A percentile compares a stretch with the other conserved stretches of the same genome.
phyloP scores from a whole-genome alignment of 306 rosid species.

The Glycine tomentella region DNA sequence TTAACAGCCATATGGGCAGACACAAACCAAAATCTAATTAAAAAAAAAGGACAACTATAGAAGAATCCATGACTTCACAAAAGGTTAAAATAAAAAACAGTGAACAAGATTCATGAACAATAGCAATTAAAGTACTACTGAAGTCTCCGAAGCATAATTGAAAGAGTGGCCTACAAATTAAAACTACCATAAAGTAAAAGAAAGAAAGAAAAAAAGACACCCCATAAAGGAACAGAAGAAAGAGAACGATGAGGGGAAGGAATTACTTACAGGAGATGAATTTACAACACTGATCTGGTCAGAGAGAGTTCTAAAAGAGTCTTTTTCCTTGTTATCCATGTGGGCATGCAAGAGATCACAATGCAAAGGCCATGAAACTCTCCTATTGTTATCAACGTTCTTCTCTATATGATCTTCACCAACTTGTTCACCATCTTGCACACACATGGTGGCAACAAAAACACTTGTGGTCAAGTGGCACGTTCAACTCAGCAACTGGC shows the following conservation, averaged over 20 bases:
- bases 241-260: background rate
- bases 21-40: background rate
- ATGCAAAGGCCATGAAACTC: constrained; percentile 69
- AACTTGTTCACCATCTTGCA: constrained; percentile 73
- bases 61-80: background rate
- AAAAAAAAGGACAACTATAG: too few relatives aligned
- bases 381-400: constrained; percentile 46
- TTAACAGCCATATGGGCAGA: constrained; percentile 2
- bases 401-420: constrained; percentile 52
- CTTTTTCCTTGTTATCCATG: constrained; percentile 57
- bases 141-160: background rate
- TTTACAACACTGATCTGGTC: constrained; percentile 47
- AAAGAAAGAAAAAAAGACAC: background rate
- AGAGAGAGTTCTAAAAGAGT: constrained; percentile 50
- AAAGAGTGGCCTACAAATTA: background rate
- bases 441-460: constrained; percentile 65
- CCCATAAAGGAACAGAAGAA: background rate
- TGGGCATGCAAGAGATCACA: constrained; percentile 62
- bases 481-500: constrained; percentile 42
- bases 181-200: constrained; percentile 2
- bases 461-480: constrained; percentile 40
- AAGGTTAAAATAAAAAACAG: background rate
- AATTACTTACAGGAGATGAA: constrained; percentile 70
- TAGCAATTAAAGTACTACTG: constrained; percentile 2
- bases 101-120: constrained; percentile 2